Evolutionary conservation across 371 early-diverging fungal genomes (phyloP), one percentile per base, ranked within the genome.

Genomic region (Mucor saturninus): DNA sequence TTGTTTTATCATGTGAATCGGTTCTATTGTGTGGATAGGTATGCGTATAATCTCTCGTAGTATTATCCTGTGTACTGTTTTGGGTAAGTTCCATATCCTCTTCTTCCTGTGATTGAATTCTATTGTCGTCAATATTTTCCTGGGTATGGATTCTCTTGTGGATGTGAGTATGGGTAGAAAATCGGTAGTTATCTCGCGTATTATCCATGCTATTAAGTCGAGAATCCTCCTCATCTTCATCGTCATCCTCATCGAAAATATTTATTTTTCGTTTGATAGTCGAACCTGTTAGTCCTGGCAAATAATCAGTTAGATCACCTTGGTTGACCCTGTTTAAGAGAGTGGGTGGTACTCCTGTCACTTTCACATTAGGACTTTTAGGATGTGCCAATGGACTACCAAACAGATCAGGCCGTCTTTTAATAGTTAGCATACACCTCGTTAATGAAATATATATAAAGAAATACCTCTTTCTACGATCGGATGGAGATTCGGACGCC

Each of bases 331-430:
- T 43, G n/a, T 13, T 37, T 15, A 61, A 37, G 21, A 61, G 28
- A 21, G 54, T 61, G 7, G 61, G 61, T 38, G 61, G 61, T 26
- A 28, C 35, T 7, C 61, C 61, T 10, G 54, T 54, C 9, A 38
- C 14, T 54, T 54, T 45, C 26, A 26, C 43, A 21, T 37, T 35
- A 37, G 54, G 46, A 30, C 61, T 61, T 46, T 32, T 40, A 0
- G 21, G 21, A 21, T 32, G 7, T 14, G 38, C 51, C 28, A 52
- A 39, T 29, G 61, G 61, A 29, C 61, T 61, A 7, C 61, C 61
- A 11, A 61, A 61, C 30, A 61, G 29, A 46, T 61, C 61, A 4
- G 61, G 61, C 48, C 54, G 61, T 54, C 61, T 61, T 8, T 8
- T 0, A 1, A 6, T 35, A 21, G 21, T 21, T 21, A 21, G 21